Evolutionary conservation across 345 rosid genomes (phyloP).

Genomic region (Boechera retrofracta): DNA sequence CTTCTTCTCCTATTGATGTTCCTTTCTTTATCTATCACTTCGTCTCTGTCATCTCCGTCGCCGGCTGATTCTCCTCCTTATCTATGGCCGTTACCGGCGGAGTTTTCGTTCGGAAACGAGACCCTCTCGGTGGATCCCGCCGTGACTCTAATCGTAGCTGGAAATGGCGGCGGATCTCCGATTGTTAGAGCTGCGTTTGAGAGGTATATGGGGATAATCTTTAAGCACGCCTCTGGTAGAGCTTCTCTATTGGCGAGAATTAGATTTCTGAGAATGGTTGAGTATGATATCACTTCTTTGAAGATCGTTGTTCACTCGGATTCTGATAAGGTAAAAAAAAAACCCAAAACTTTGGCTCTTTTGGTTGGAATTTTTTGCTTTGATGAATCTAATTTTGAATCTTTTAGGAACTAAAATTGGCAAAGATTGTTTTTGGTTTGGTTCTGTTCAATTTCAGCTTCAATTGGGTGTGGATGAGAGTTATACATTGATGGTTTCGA

Average conservation of each 20-base stretch:
- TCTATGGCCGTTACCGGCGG: conserved; percentile 85
- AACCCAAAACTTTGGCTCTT: background rate
- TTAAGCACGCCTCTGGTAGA: conserved; percentile 51
- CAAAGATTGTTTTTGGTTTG: conserved; percentile 14
- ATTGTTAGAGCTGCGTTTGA: conserved; percentile 70
- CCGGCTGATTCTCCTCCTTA: conserved; percentile 52
- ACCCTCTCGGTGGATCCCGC: conserved; percentile 76
- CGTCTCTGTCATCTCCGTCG: conserved; percentile 22
- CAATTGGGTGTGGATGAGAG: conserved; percentile 57
- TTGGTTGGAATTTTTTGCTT: background rate
- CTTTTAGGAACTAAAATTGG: background rate
- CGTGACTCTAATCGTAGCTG: conserved; percentile 54
- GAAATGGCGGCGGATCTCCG: conserved; percentile 59
- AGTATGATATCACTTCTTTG: conserved; percentile 63
- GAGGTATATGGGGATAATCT: conserved; percentile 69
- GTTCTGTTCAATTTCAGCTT: conserved; percentile 32
- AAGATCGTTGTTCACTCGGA: conserved; percentile 66
- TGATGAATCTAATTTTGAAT: background rate
- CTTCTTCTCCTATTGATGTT: conserved; percentile 1
- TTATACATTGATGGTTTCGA: conserved; percentile 54
- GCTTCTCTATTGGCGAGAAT: conserved; percentile 46
- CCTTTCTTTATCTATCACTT: conserved; percentile 27
- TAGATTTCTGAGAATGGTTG: conserved; percentile 45
- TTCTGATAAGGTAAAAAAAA: conserved; percentile 56
- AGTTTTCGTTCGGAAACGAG: conserved; percentile 58